Base-by-base conservation (phyloP, 2,329 filamentous ascomycete species). In the Paraphaeosphaeria minitans region DNA sequence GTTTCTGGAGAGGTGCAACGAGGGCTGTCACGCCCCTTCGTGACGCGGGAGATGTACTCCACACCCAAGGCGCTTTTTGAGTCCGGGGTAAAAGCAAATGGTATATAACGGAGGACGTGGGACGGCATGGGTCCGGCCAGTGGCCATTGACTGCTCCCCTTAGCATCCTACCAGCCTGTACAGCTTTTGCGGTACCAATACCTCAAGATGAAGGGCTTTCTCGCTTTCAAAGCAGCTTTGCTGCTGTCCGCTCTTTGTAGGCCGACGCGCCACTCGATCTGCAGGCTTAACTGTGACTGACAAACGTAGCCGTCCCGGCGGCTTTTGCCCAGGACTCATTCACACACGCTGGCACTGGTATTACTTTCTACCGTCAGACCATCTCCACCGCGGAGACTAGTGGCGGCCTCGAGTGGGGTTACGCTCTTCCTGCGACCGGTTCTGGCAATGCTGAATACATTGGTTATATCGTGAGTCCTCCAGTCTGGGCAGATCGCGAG, bases 171-270 rank as follows among this genome's bases (percentile, higher is more conserved):
- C 61, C 41, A 49, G 52, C 64, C 60, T 56, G 52, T 53, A 60
- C 61, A 62, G 54, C 67, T 27, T 56, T 61, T 57, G 62, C 60
- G 59, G 60, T 61, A 59, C 62, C 61, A 57, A 48, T 67, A 61
- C 61, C 53, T 59, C 54, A 71, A 64, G 37, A 77, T 77, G 75
- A 77, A 71, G 68, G 63, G 62, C 56, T 71, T 68, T 58, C 67
- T 66, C 56, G 60, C 75, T 62, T 62, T 72, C 63, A 72, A 68
- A 59, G 70, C 73, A 59, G 75, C 71, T 50, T 74, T 73, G 70
- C 70, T 77, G 67, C 70, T 76, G 59, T 72, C 69, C 60, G 59
- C 73, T 71, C 71, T 76, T 62, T 68, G 72, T 75, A 61, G 29
- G 68, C 43, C 50, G 16, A 19, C 21, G 43, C 14, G 12, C n/a